phyloP scores from a whole-genome alignment of 495 filamentous ascomycete genomes.

The Parathielavia appendiculata region DNA sequence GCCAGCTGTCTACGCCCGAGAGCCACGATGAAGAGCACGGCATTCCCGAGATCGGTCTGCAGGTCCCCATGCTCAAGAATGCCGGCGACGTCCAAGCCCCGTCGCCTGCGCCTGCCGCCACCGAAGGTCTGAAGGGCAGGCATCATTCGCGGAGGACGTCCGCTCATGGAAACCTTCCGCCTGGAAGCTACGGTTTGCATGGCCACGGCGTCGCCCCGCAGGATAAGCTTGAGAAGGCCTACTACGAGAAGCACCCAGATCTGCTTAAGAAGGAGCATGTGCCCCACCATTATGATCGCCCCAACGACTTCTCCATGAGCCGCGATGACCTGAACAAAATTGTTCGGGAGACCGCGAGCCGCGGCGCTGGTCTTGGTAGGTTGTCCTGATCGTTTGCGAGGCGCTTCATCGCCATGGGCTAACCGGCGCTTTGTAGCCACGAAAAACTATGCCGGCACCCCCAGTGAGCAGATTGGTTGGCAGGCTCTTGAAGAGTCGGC shows the following conservation, averaged over 20 bases:
- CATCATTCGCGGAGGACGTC: constrained; percentile 60
- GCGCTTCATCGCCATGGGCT: not conserved
- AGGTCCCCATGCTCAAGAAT: constrained; percentile 90
- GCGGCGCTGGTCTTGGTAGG: constrained; percentile 62
- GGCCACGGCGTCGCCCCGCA: constrained; percentile 66
- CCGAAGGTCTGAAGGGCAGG: constrained; percentile 51
- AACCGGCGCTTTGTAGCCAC: constrained; percentile 33
- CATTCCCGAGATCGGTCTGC: constrained; percentile 82
- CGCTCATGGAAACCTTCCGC: constrained; percentile 51
- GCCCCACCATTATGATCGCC: constrained; percentile 51
- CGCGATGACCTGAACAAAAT: constrained; percentile 89
- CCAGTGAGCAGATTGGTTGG: constrained; percentile 74
- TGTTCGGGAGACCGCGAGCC: constrained; percentile 64
- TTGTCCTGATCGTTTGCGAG: not conserved
- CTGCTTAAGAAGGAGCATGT: constrained; percentile 62
- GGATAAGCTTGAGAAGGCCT: constrained; percentile 78
- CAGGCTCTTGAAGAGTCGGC: constrained; percentile 73
- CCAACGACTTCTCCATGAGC: constrained; percentile 80
- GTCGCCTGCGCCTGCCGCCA: constrained; percentile 62
- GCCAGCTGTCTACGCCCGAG: constrained; percentile 49
- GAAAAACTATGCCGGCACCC: constrained; percentile 55
- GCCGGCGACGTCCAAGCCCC: constrained; percentile 97
- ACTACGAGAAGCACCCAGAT: constrained; percentile 87
- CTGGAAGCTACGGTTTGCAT: constrained; percentile 80
- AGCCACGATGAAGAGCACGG: constrained; percentile 65